These are phyloP conservation scores for Psidium friedrichsthalianum DNA, from an alignment of 345 rosid genomes.

Conservation along the genomic window DNA sequence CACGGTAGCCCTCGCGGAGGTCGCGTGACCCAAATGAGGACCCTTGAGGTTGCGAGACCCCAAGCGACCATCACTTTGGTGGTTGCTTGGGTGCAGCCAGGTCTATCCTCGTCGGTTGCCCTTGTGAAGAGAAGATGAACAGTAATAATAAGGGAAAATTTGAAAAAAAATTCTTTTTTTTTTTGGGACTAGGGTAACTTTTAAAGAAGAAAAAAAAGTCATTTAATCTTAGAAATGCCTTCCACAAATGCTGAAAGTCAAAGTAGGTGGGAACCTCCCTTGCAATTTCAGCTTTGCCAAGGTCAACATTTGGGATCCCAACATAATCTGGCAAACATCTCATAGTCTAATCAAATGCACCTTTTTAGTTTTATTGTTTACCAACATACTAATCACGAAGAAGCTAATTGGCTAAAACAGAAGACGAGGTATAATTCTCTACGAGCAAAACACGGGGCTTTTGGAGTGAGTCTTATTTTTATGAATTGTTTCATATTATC, in stretches of 20 bases:
- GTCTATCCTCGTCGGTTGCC: fast-evolving
- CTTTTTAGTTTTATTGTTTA: too few relatives aligned
- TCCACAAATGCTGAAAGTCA: background rate
- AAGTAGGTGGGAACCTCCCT: background rate
- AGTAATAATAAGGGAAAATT: background rate
- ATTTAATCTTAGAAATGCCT: background rate
- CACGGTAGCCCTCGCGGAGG: fast-evolving
- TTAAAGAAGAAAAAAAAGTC: background rate
- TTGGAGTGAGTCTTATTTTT: background rate
- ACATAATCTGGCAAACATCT: too few relatives aligned
- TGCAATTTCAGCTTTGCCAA: background rate
- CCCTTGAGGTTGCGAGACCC: background rate
- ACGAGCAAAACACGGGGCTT: background rate
- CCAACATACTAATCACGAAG: background rate
- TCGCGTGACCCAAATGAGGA: fast-evolving
- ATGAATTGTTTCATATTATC: background rate
- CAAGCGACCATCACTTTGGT: background rate
- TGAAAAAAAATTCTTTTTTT: background rate
- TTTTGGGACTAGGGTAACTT: background rate
- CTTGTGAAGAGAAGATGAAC: background rate
- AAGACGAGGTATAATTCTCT: background rate
- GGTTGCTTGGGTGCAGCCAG: fast-evolving
- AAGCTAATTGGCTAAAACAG: background rate
- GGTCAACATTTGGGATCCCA: background rate
- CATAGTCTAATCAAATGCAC: too few relatives aligned